phyloP scores from a whole-genome alignment of 2,329 filamentous ascomycete genomes.

The Cladosporium cucumerinum region DNA sequence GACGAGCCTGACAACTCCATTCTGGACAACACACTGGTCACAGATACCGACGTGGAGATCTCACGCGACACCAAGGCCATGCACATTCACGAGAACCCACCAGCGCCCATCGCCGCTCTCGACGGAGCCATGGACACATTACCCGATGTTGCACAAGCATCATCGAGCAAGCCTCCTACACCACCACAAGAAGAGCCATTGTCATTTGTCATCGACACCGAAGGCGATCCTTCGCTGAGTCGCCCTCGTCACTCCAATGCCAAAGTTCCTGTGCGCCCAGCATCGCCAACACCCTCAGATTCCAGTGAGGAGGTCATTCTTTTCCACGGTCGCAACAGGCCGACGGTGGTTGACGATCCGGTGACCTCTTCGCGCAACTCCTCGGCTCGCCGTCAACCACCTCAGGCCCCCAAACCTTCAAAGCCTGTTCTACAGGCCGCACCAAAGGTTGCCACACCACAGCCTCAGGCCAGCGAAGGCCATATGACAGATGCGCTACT shows the following conservation, averaged over 20 bases:
- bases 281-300: constrained; percentile 47
- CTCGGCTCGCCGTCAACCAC: not conserved
- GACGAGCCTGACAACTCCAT: constrained; percentile 11
- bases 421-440: not conserved
- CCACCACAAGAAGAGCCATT: constrained; percentile 18
- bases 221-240: constrained; percentile 30
- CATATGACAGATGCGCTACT: constrained; percentile 27
- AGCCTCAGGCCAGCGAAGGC: not conserved
- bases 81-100: constrained; percentile 13
- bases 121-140: constrained; percentile 9
- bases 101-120: constrained; percentile 5
- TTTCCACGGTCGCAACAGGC: constrained; percentile 54
- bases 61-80: constrained; percentile 23
- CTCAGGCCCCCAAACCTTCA: not conserved
- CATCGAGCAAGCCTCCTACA: constrained; percentile 7
- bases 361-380: constrained; percentile 5
- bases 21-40: constrained; percentile 30
- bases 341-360: constrained; percentile 29
- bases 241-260: constrained; percentile 17
- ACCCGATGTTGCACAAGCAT: not conserved
- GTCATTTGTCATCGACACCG: constrained; percentile 34
- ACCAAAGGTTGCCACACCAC: not conserved
- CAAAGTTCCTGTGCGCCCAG: constrained; percentile 28
- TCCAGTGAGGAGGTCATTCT: constrained; percentile 73
- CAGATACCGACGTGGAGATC: constrained; percentile 31